Conservation (phyloP, 2,329 filamentous ascomycete species). For the Thelonectria olida region DNA sequence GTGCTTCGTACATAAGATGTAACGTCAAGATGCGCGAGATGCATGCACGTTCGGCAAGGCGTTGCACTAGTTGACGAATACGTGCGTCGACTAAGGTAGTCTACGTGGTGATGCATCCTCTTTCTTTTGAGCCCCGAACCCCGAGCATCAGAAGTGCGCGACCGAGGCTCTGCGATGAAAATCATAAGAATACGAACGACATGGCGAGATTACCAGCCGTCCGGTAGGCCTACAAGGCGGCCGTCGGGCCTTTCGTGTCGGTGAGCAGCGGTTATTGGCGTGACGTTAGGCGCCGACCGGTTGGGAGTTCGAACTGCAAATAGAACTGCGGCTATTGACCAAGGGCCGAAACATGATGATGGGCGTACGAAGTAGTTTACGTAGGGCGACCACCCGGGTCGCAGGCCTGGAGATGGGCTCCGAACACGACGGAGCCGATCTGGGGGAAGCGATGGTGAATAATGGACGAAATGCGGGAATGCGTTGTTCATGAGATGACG, state of each 20-base stretch:
- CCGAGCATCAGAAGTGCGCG: neutral
- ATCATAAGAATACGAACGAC: neutral
- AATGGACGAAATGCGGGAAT: neutral
- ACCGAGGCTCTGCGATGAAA: neutral
- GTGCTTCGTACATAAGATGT: constrained; percentile 8
- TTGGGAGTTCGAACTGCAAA: constrained; percentile 21
- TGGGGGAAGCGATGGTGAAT: neutral
- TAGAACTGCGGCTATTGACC: constrained; percentile 35
- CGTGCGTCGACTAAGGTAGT: too few relatives aligned
- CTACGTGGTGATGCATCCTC: too few relatives aligned
- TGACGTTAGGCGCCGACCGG: constrained; percentile 15
- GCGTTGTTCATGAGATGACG: neutral
- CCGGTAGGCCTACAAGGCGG: constrained; percentile 8
- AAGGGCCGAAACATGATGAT: constrained; percentile 6
- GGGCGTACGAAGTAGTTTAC: neutral
- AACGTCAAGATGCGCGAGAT: neutral
- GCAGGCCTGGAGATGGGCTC: neutral
- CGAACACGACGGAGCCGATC: constrained; percentile 13
- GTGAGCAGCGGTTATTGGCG: constrained; percentile 16
- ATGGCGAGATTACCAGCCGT: neutral
- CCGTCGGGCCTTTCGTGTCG: constrained; percentile 12
- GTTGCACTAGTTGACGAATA: neutral
- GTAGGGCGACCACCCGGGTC: constrained; percentile 2
- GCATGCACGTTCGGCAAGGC: constrained; percentile 2
- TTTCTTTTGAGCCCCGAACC: neutral